These are phyloP conservation scores for Lagenidium giganteum DNA, from an alignment of 352 stramenopile species.

Conservation along the genomic window DNA sequence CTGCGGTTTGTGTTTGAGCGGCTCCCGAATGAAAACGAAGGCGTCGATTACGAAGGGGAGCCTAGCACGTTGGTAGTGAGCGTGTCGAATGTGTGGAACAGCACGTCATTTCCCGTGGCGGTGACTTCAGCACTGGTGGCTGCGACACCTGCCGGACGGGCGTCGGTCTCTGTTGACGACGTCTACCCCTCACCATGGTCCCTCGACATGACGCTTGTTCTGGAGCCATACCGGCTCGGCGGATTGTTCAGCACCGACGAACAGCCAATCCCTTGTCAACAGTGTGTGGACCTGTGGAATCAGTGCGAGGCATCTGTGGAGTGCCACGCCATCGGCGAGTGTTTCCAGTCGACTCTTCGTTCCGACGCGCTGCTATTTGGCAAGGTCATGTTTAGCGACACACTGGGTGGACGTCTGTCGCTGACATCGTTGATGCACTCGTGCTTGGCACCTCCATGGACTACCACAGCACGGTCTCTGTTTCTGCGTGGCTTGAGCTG, in stretches of 20 bases:
- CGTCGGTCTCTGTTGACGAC: no score
- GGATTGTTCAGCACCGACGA: neutral
- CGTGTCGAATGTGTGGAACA: no score
- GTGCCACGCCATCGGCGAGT: conserved; percentile 8
- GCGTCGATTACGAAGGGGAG: no score
- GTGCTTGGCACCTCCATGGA: neutral
- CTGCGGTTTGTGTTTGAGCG: no score
- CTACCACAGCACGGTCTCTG: conserved; percentile 2
- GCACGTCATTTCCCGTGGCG: no score
- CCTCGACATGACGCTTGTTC: neutral
- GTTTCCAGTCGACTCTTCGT: conserved; percentile 1
- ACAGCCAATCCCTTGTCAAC: conserved; percentile 1
- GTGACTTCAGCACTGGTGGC: no score
- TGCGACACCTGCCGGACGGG: no score
- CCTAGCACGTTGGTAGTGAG: no score
- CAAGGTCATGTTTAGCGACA: conserved; percentile 1
- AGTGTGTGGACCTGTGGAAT: neutral
- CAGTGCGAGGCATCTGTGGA: conserved; percentile 6
- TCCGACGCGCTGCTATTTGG: neutral
- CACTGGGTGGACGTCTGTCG: neutral
- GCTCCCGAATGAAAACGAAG: no score
- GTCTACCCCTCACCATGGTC: no score
- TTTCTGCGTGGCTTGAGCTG: conserved; percentile 6
- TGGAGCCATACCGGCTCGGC: neutral
- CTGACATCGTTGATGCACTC: conserved; percentile 1